phyloP scores from a whole-genome alignment of 2,329 filamentous ascomycete genomes.

The Parascedosporium putredinis region DNA sequence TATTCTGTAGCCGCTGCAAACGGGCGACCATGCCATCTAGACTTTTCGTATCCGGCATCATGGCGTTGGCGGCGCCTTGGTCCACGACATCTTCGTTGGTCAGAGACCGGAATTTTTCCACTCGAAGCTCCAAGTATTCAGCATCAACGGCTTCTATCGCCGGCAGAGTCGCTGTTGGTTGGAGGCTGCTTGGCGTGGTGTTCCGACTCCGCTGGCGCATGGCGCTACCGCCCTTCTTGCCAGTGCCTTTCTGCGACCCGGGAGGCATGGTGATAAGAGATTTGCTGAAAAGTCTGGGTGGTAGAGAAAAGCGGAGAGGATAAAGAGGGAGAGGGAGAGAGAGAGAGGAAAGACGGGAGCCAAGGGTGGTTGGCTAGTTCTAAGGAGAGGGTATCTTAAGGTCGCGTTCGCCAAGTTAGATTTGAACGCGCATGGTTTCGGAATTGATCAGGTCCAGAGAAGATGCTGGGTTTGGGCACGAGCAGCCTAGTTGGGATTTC shows the following conservation, averaged over 20 bases:
- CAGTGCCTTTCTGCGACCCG: slow-evolving; percentile 48
- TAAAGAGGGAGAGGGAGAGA: not conserved
- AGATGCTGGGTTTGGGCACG: too few relatives aligned
- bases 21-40: slow-evolving; percentile 54
- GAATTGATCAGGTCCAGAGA: not conserved
- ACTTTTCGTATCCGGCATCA: slow-evolving; percentile 52
- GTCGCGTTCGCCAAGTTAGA: not conserved
- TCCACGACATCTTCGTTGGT: slow-evolving; percentile 63
- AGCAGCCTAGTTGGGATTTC: too few relatives aligned
- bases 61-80: slow-evolving; percentile 42
- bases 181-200: slow-evolving; percentile 56
- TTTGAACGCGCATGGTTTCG: not conserved
- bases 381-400: not conserved
- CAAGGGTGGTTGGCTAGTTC: too few relatives aligned
- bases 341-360: too few relatives aligned
- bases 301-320: not conserved
- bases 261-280: slow-evolving; percentile 39
- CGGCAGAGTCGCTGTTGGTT: slow-evolving; percentile 37
- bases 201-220: slow-evolving; percentile 65
- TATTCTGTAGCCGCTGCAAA: slow-evolving; percentile 53
- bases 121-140: slow-evolving; percentile 56
- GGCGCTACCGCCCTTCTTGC: slow-evolving; percentile 52
- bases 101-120: slow-evolving; percentile 47
- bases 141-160: slow-evolving; percentile 46
- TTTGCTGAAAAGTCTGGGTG: too few relatives aligned